A percentile compares a stretch with the other conserved stretches of the same genome.
Evolutionary conservation across 495 filamentous ascomycete genomes (phyloP).

Genomic region (Podospora pseudocomata): DNA sequence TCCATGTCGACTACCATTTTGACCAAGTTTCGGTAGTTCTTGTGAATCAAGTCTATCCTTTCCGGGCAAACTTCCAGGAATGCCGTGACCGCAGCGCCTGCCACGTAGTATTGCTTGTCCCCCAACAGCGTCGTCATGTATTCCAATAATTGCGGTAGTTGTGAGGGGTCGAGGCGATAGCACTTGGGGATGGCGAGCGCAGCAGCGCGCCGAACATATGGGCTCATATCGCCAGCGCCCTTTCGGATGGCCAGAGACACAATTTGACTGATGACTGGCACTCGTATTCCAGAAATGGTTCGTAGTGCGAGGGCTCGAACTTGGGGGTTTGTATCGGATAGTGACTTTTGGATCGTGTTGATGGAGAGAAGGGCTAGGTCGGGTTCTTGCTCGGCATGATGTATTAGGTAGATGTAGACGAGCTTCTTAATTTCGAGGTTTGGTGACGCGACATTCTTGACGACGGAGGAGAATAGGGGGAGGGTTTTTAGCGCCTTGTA

Average conservation of each 20-base stretch:
- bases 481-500: constrained; percentile 80
- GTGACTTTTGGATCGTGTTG: constrained; percentile 96
- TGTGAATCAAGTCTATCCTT: constrained; percentile 80
- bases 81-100: constrained; percentile 84
- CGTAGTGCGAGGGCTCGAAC: constrained; percentile 85
- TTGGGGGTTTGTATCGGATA: constrained; percentile 86
- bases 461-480: constrained; percentile 85
- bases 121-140: constrained; percentile 72
- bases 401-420: constrained; percentile 94
- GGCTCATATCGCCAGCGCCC: constrained; percentile 88
- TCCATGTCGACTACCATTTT: constrained; percentile 98
- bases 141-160: constrained; percentile 76
- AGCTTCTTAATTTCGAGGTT: constrained; percentile 94
- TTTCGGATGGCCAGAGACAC: constrained; percentile 94
- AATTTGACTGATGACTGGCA: constrained; percentile 98
- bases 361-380: constrained; percentile 94
- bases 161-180: constrained; percentile 85
- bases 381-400: constrained; percentile 91
- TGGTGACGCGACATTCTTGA: constrained; percentile 92
- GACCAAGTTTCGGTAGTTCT: constrained; percentile 77
- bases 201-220: constrained; percentile 86
- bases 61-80: constrained; percentile 87
- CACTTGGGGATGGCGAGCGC: constrained; percentile 97
- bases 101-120: constrained; percentile 92
- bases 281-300: constrained; percentile 92